Percentiles rank a stretch among this genome's conserved stretches.
Conservation (phyloP, 2,329 filamentous ascomycete species). For the Hypomyces rosellus region DNA sequence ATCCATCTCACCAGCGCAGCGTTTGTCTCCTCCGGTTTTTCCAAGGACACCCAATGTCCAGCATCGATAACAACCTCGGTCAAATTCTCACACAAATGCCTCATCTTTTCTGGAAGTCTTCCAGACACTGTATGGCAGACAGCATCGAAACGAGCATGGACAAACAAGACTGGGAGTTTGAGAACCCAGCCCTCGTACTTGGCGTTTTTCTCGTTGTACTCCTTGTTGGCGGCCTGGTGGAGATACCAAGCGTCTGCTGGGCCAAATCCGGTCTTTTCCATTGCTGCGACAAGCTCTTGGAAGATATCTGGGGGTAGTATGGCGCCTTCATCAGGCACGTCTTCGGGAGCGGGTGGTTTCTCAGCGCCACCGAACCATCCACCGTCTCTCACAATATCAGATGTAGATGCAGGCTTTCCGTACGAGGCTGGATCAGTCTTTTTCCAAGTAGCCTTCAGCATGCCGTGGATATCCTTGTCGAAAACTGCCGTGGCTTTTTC, state of each 20-base stretch:
- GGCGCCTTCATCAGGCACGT: background rate
- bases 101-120: slow-evolving; percentile 27
- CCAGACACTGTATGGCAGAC: slow-evolving; percentile 30
- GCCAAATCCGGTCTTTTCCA: slow-evolving; percentile 34
- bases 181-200: slow-evolving; percentile 24
- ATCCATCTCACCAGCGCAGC: slow-evolving; percentile 20
- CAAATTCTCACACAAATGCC: slow-evolving; percentile 28
- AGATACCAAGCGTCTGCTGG: slow-evolving; percentile 24
- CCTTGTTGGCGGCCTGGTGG: slow-evolving; percentile 35
- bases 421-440: background rate
- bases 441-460: slow-evolving; percentile 9
- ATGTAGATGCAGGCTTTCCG: slow-evolving; percentile 7
- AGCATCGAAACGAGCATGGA: slow-evolving; percentile 32
- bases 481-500: slow-evolving; percentile 17
- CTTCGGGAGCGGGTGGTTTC: background rate
- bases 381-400: slow-evolving; percentile 9
- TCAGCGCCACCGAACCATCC: slow-evolving; percentile 14
- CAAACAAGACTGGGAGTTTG: slow-evolving; percentile 27
- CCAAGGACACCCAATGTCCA: slow-evolving; percentile 20
- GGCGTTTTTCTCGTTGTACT: slow-evolving; percentile 25
- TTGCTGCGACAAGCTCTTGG: slow-evolving; percentile 21
- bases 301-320: slow-evolving; percentile 12
- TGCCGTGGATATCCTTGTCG: slow-evolving; percentile 13
- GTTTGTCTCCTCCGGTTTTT: slow-evolving; percentile 16
- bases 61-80: slow-evolving; percentile 29